Percentiles rank a stretch among this genome's conserved stretches.
These are phyloP conservation scores for Pseudogymnoascus sp. DNA, from an alignment of 2,329 filamentous ascomycete species.

Conservation along the genomic window DNA sequence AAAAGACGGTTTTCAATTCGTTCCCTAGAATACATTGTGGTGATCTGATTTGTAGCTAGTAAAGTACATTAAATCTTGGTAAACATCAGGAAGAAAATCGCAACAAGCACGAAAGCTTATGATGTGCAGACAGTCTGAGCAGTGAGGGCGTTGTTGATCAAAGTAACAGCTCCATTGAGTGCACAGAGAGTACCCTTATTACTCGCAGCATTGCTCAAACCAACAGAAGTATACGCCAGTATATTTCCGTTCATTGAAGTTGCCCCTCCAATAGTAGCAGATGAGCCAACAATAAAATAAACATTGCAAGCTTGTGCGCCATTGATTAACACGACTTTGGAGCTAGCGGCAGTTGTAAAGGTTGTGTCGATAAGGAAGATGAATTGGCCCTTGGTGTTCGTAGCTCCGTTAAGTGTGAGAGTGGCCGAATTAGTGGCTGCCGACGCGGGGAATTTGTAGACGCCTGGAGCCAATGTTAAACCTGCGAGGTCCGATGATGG, in stretches of 20 bases:
- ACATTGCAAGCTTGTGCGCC: slow-evolving; percentile 21
- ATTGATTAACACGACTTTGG: slow-evolving; percentile 14
- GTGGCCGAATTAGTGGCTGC: background rate
- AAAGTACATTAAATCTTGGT: background rate
- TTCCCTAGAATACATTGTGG: background rate
- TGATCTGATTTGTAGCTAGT: background rate
- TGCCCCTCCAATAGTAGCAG: slow-evolving; percentile 13
- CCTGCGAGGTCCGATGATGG: slow-evolving; percentile 11
- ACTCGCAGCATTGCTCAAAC: background rate
- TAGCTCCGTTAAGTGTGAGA: slow-evolving; percentile 15
- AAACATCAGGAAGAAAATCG: background rate
- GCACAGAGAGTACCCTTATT: slow-evolving; percentile 13
- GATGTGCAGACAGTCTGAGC: slow-evolving; percentile 2
- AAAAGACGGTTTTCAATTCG: background rate
- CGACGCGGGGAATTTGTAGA: slow-evolving; percentile 13
- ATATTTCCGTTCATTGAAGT: slow-evolving; percentile 12
- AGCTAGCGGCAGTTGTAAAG: slow-evolving; percentile 11
- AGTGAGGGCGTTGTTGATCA: slow-evolving; percentile 12
- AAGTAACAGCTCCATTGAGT: slow-evolving; percentile 13
- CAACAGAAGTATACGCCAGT: slow-evolving; percentile 12
- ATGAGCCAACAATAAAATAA: slow-evolving; percentile 18
- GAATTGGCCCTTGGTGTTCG: slow-evolving; percentile 16
- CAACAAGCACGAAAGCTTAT: background rate
- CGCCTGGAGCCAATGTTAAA: slow-evolving; percentile 9
- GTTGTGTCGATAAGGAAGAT: slow-evolving; percentile 18